Evolutionary conservation across 1,284 basidiomycete genomes (phyloP), one percentile per base, ranked within the genome.

Genomic region (Naganishia albida): DNA sequence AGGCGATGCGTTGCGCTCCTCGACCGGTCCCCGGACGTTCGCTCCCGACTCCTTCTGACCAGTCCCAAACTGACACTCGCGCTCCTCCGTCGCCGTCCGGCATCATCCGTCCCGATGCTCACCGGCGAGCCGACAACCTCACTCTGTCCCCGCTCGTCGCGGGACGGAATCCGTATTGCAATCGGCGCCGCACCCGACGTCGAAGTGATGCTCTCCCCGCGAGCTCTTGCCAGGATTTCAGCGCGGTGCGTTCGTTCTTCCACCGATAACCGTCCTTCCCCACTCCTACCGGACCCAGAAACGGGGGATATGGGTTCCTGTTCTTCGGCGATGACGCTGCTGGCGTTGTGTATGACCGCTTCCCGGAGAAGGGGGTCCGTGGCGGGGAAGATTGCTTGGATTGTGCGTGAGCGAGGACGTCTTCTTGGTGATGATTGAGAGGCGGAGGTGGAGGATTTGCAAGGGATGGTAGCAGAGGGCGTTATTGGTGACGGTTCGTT

Each of bases 301-400:
- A 25, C 1, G 44, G 46, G 57, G 18, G 42, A 34, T 10, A 46
- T 23, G 44, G 44, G 44, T 23, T 39, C 34, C 46, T 44, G 46
- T 39, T 60, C 57, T 50, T 60, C 57, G 13, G 8, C n/a, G 30
- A 60, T 34, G 6, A 18, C 44, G 20, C 18, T 40, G 8, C n/a
- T 3, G n/a, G 2, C 12, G 42, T 34, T 34, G 34, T 34, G 34
- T 20, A 50, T 49, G 10, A 13, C 46, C 18, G 46, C n/a, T 25
- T 13, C 16, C 13, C 1, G 57, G 13, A 60, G 8, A 13, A 38
- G 18, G 7, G 49, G 30, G 6, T 34, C 7, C 13, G 57, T 39
- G 2, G 30, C n/a, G 12, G 57, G 57, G 46, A 60, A 60, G 28
- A 60, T 60, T 8, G 57, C 57, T 60, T 60, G 57, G 34, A 60